phyloP scores from a whole-genome alignment of 768 basidiomycete genomes.

The Crassisporium funariophilum region DNA sequence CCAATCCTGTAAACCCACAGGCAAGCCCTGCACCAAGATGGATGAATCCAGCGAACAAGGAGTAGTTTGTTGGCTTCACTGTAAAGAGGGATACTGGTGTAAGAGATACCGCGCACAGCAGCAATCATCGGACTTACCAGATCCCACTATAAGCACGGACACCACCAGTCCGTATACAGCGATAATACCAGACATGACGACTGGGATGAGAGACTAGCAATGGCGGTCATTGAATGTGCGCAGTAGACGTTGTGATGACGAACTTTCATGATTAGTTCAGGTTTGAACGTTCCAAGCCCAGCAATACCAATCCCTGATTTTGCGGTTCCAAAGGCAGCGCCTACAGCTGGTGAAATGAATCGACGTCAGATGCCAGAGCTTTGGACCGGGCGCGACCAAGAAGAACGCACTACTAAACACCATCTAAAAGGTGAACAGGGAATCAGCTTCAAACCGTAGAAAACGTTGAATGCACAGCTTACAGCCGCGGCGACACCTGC shows the following conservation, averaged over 20 bases:
- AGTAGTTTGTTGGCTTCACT: conserved; percentile 74
- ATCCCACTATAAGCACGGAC: conserved; percentile 86
- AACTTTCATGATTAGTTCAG: conserved; percentile 99
- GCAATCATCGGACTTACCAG: conserved; percentile 33
- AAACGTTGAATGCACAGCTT: conserved; percentile 35
- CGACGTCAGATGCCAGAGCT: conserved; percentile 5
- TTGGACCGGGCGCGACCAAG: too few relatives aligned
- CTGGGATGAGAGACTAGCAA: conserved; percentile 85
- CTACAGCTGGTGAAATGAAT: conserved; percentile 61
- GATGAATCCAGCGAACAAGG: conserved; percentile 84
- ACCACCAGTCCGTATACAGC: conserved; percentile 97
- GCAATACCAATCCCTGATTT: conserved; percentile 98
- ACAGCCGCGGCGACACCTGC: conserved; percentile 95
- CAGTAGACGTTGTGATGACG: conserved; percentile 16
- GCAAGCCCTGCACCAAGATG: conserved; percentile 92
- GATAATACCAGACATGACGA: conserved; percentile 98
- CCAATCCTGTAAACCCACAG: conserved; percentile 88
- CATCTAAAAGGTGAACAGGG: too few relatives aligned
- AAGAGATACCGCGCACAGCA: neutral
- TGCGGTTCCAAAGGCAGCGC: conserved; percentile 94
- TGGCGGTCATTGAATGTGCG: neutral
- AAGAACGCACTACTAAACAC: conserved; percentile 85
- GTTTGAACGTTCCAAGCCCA: conserved; percentile 89
- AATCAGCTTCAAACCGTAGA: neutral
- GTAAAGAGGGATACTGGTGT: conserved; percentile 16